A percentile compares a stretch with the other conserved stretches of the same genome.
phyloP scores from a whole-genome alignment of 768 basidiomycete genomes.

The Mycena vitilis region DNA sequence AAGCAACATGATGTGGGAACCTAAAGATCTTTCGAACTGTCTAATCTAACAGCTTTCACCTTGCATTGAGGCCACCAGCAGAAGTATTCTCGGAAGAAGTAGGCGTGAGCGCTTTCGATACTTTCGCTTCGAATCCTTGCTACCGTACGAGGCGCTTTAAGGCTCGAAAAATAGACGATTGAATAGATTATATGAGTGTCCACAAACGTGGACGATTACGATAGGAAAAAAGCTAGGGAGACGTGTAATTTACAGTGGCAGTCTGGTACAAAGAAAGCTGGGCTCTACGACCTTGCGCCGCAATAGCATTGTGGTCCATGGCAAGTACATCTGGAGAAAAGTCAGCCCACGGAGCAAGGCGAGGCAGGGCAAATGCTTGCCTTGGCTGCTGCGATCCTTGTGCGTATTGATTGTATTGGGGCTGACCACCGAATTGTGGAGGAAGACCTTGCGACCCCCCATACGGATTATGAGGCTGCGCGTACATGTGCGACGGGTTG shows the following conservation, averaged over 20 bases:
- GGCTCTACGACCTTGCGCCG: slow-evolving; percentile 11
- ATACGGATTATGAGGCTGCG: not conserved
- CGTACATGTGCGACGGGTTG: not conserved
- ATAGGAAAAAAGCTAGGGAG: not conserved
- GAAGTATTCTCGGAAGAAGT: not conserved
- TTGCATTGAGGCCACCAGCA: not conserved
- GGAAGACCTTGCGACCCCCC: slow-evolving; percentile 3
- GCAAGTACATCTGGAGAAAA: slow-evolving; percentile 20
- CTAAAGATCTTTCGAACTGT: not conserved
- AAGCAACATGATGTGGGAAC: slow-evolving; percentile 13
- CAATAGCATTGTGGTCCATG: not conserved
- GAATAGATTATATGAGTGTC: slow-evolving; percentile 10
- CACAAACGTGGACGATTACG: slow-evolving; percentile 16
- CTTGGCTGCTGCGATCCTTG: slow-evolving; percentile 22
- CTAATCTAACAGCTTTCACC: slow-evolving; percentile 25
- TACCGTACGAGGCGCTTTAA: slow-evolving; percentile 11
- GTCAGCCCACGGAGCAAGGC: not conserved
- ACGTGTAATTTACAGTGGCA: not conserved
- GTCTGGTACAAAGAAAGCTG: not conserved
- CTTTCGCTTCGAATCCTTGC: slow-evolving; percentile 29
- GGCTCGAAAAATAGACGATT: not conserved
- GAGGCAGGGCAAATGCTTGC: not conserved
- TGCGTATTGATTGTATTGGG: slow-evolving; percentile 6
- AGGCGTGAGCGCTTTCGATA: not conserved
- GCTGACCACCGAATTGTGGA: not conserved